phyloP scores from a whole-genome alignment of 805 yeast species.

The Vanderwaltozyma tropicalis region DNA sequence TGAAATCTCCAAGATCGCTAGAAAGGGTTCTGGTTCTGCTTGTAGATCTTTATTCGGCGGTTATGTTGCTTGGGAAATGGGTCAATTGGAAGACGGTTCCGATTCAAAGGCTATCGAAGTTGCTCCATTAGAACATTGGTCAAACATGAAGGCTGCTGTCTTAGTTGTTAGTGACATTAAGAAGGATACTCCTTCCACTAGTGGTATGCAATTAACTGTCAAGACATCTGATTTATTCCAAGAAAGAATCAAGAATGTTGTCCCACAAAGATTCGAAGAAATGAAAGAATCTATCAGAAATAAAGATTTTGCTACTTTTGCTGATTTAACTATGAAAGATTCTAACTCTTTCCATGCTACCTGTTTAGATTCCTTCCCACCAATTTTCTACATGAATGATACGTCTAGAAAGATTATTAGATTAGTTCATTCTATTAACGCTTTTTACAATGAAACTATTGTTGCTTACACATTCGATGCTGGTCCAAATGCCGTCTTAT shows the following conservation, averaged over 20 bases:
- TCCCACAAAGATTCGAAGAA: constrained; percentile 71
- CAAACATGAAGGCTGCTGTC: constrained; percentile 82
- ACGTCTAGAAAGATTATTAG: constrained; percentile 76
- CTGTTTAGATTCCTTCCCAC: constrained; percentile 92
- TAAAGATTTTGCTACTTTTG: constrained; percentile 75
- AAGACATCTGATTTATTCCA: constrained; percentile 77
- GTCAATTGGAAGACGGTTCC: constrained; percentile 57
- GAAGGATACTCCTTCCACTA: constrained; percentile 89
- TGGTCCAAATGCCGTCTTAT: constrained; percentile 96
- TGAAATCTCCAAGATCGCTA: constrained; percentile 84
- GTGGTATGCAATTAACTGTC: constrained; percentile 96
- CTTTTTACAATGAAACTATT: constrained; percentile 39
- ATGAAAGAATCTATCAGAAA: constrained; percentile 69
- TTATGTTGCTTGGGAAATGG: constrained; percentile 99
- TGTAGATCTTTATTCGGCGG: constrained; percentile 97
- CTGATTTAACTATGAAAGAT: constrained; percentile 87
- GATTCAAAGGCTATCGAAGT: constrained; percentile 93
- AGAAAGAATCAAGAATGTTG: constrained; percentile 69
- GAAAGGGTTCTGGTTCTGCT: constrained; percentile 98
- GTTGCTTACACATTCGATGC: constrained; percentile 99
- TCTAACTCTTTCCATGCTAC: constrained; percentile 97
- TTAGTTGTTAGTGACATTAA: constrained; percentile 87
- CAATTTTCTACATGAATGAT: constrained; percentile 88
- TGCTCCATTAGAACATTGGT: constrained; percentile 82
- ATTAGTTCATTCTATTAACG: constrained; percentile 69